Conservation (phyloP, 2,329 filamentous ascomycete genomes). For the Xylaria polymorpha region DNA sequence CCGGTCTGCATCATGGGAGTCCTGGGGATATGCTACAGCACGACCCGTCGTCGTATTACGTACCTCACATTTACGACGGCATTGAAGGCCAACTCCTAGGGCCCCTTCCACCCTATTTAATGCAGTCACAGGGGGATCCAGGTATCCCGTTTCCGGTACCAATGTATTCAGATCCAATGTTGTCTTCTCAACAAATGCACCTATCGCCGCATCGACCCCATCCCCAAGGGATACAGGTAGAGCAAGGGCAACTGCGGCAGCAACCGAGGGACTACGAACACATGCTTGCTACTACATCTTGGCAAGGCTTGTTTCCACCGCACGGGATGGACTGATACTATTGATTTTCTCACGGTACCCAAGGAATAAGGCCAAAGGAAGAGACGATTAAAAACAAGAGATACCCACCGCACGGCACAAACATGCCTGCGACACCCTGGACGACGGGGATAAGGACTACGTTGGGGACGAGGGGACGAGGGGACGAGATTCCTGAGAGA, state of each 20-base stretch:
- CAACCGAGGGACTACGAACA: constrained; percentile 59
- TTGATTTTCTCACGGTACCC: constrained; percentile 29
- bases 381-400: constrained; percentile 38
- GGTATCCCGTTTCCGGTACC: constrained; percentile 57
- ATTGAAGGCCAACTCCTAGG: constrained; percentile 80
- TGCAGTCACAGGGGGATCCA: constrained; percentile 62
- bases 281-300: constrained; percentile 57
- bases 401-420: constrained; percentile 44
- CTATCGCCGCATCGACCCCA: constrained; percentile 48
- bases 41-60: constrained; percentile 60
- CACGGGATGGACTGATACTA: constrained; percentile 44
- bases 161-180: constrained; percentile 60
- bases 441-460: constrained; percentile 2
- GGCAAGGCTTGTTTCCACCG: constrained; percentile 49
- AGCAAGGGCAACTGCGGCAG: constrained; percentile 51
- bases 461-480: constrained; percentile 16
- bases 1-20: constrained; percentile 48
- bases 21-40: constrained; percentile 49
- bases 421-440: constrained; percentile 31
- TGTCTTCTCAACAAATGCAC: constrained; percentile 54
- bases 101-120: constrained; percentile 76
- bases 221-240: constrained; percentile 41
- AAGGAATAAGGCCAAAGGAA: constrained; percentile 17
- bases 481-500: constrained; percentile 13
- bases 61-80: constrained; percentile 68